A percentile compares a stretch with the other conserved stretches of the same genome.
Conservation (phyloP, 2,329 filamentous ascomycete genomes). For the Knufia fluminis region DNA sequence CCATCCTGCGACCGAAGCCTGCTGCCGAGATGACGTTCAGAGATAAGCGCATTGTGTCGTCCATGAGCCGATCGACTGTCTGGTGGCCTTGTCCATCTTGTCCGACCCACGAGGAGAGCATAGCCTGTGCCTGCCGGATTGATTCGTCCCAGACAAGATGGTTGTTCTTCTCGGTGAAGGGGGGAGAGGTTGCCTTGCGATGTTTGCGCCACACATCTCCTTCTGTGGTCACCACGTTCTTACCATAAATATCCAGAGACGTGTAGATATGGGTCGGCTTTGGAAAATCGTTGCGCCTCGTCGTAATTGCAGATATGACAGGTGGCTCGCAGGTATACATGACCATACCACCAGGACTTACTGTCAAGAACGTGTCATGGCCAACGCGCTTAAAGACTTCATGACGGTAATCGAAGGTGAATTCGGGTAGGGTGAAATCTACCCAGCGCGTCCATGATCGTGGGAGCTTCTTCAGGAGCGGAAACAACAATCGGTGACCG, state of each 20-base stretch:
- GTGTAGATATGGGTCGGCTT: constrained; percentile 55
- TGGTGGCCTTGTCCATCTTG: constrained; percentile 32
- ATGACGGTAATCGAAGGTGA: constrained; percentile 22
- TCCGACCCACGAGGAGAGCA: constrained; percentile 51
- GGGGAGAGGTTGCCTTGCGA: constrained; percentile 60
- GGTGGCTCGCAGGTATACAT: constrained; percentile 56
- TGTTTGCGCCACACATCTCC: constrained; percentile 62
- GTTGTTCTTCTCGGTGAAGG: constrained; percentile 70
- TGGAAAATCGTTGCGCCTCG: constrained; percentile 60
- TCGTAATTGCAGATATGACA: constrained; percentile 55
- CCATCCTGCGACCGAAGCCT: constrained; percentile 56
- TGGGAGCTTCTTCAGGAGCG: constrained; percentile 36
- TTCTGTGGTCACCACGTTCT: constrained; percentile 63
- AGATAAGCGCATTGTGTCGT: constrained; percentile 57
- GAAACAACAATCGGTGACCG: constrained; percentile 36
- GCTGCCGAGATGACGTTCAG: constrained; percentile 57
- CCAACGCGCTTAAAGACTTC: constrained; percentile 50
- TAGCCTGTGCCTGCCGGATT: constrained; percentile 52
- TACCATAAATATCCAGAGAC: constrained; percentile 56
- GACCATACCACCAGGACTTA: constrained; percentile 46
- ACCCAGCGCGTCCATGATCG: constrained; percentile 36
- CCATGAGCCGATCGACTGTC: constrained; percentile 49
- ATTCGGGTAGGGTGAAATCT: constrained; percentile 27
- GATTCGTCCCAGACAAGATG: constrained; percentile 56
- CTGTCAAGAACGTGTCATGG: constrained; percentile 54